phyloP scores from a whole-genome alignment of 306 rosid species.

The Prunus dulcis region DNA sequence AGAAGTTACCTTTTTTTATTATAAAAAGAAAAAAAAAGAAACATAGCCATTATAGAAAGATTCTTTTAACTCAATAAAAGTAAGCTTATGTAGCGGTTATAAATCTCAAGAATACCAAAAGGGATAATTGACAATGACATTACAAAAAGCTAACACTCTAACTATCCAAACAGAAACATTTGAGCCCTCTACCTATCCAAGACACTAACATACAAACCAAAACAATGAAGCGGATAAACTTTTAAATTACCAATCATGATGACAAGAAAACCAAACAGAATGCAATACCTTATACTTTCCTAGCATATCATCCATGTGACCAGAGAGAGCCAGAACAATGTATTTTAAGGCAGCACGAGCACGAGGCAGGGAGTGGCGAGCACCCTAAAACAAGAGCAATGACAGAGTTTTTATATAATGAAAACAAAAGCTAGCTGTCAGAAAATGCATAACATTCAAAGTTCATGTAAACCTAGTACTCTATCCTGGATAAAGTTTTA shows the following conservation, averaged over 20 bases:
- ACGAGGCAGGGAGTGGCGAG: constrained; percentile 47
- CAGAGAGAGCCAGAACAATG: constrained; percentile 83
- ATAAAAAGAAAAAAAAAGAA: too few relatives aligned
- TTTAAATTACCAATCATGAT: neutral
- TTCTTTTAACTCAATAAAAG: constrained; percentile 10
- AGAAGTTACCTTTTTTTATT: neutral
- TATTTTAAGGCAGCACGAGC: constrained; percentile 86
- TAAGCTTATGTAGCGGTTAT: constrained; percentile 9
- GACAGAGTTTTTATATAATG: neutral
- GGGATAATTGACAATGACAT: neutral
- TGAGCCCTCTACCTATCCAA: neutral
- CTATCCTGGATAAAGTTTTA: neutral
- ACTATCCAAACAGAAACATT: neutral
- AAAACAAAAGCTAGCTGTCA: constrained; percentile 5
- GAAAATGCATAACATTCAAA: neutral
- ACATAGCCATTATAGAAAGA: neutral
- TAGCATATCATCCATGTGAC: constrained; percentile 81
- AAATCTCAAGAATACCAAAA: neutral
- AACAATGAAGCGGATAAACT: neutral
- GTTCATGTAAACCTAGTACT: neutral
- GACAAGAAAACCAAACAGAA: neutral
- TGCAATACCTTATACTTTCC: constrained; percentile 77
- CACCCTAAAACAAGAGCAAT: constrained; percentile 49
- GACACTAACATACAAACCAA: neutral
- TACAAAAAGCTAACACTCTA: neutral